Base-by-base conservation (phyloP, 495 filamentous ascomycete genomes). In the Hypoxylon cercidicola region DNA sequence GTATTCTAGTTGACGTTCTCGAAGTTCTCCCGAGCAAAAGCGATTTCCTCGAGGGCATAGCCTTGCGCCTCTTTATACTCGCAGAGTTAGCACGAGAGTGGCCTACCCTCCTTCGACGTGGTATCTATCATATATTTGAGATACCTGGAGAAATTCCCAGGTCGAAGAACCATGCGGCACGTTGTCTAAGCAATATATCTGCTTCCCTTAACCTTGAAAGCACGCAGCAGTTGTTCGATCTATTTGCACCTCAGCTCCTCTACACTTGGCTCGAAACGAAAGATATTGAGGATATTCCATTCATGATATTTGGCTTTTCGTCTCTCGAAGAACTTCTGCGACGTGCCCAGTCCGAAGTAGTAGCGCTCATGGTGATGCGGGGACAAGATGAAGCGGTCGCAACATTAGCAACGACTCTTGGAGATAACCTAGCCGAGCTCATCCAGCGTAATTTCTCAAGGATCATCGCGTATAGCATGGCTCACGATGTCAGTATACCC, bases 41-140 rank as follows among this genome's bases (percentile, higher is more conserved):
- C 16, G 84, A 87, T 43, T 90, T 86, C 81, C 71, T 78, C 2
- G 95, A 97, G 77, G 93, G 93, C 4, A 92, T 98, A 62, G 92
- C 93, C 3, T 81, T 95, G 41, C 88, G 96, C 13, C 77, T 98
- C 7, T 87, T 90, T 67, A 85, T 90, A 21, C 80, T 97, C 10
- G 82, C 87, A 4, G 84, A 84, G 61, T 77, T 99, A 37, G 94
- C 89, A 41, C 89, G 91, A 23, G 73, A 75, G 62, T 97, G 90
- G 93, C 86, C 88, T 56, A 96, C 90, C 5, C 82, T 94, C 53
- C 79, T 93, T 45, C 90, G 91, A 49, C 88, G 89, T 60, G 89
- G 90, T 62, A 89, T 96, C 16, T 98, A 97, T 73, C 89, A 93
- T 74, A 92, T 97, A 19, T 95, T 97, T 66, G 95, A 97, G 74